These are phyloP conservation scores for Phlyctochytrium arcticum DNA, from an alignment of 192 early-diverging fungal species.

Conservation along the genomic window DNA sequence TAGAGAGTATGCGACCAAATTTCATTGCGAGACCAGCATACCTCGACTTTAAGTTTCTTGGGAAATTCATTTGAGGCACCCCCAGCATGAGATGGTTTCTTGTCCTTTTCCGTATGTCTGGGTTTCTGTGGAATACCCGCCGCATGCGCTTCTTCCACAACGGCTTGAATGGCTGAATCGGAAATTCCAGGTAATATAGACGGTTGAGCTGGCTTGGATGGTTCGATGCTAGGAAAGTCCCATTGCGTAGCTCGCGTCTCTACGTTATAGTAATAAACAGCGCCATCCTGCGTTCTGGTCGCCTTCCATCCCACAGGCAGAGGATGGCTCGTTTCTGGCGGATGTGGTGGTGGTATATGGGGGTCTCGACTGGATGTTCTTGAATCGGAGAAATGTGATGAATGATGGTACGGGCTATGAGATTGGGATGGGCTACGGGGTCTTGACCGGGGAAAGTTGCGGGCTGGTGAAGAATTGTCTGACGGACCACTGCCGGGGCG, in stretches of 20 bases:
- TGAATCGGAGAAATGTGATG: too few species aligned
- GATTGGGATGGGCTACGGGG: too few species aligned
- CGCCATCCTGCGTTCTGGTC: slow-evolving; percentile 25
- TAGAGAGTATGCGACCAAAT: background rate
- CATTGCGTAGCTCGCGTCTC: slow-evolving; percentile 20
- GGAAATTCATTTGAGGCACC: slow-evolving; percentile 1
- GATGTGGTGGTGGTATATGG: too few species aligned
- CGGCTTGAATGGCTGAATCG: slow-evolving; percentile 2
- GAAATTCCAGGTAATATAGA: background rate
- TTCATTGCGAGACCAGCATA: background rate
- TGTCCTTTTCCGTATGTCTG: too few species aligned
- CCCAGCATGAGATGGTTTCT: too few species aligned
- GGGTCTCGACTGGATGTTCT: too few species aligned
- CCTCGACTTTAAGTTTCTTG: slow-evolving; percentile 13
- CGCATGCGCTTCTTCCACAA: slow-evolving; percentile 21
- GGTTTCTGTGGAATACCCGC: background rate
- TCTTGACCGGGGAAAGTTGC: too few species aligned
- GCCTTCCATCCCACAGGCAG: slow-evolving; percentile 33
- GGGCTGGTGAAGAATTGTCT: too few species aligned
- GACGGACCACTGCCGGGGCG: too few species aligned
- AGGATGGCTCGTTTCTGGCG: background rate
- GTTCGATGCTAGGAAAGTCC: slow-evolving; percentile 21
- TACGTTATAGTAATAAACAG: slow-evolving; percentile 32
- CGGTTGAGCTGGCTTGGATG: background rate
- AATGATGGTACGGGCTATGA: too few species aligned